Base-by-base conservation (phyloP, 192 early-diverging fungal species). In the Mortierella alpina region DNA sequence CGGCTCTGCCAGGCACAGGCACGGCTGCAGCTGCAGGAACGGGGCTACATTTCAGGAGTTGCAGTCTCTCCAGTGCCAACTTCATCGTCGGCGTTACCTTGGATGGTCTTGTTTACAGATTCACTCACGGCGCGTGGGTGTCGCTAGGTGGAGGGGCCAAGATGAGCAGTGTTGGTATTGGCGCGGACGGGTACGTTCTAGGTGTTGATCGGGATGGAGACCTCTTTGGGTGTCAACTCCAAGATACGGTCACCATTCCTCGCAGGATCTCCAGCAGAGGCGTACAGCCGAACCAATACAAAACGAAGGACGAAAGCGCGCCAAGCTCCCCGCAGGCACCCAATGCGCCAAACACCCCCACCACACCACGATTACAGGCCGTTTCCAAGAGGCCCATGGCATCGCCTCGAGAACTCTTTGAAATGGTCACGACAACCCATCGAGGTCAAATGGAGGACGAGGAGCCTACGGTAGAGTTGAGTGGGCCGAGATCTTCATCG, bases 351-450 rank as follows among this genome's bases (percentile, higher is more conserved):
- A 67, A 40, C 17, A 1, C 47, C 46, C 61, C 61, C 31, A 53
- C 54, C 7, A 52, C 73, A 5, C 73, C 76, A 7, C 57, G 61
- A 13, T 42, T 62, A 20, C 69, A 68, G 23, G 22, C 42, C 6
- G 23, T 63, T 7, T 57, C 70, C 4, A 66, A 62, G 22, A 55
- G 70, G n/a, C 64, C 76, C 5, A 15, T 62, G 14, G 39, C 53
- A 5, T 72, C 77, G 13, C 70, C 77, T 14, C 45, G 77, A n/a
- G 77, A 72, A 42, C 65, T 80, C 17, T 80, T 80, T 59, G 77
- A 80, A 55, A 80, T 72, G 70, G 75, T 64, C 5, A 57, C 59
- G 4, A 18, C 59, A 15, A 11, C 50, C 13, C 44, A 23, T 7
- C 58, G 39, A 17, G n/a, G 11, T 18, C 23, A 17, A 17, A 15